Percentiles rank a stretch among this genome's conserved stretches.
These are phyloP conservation scores for Vanderwaltozyma tropicalis DNA, from an alignment of 805 yeast species.

Conservation along the genomic window DNA sequence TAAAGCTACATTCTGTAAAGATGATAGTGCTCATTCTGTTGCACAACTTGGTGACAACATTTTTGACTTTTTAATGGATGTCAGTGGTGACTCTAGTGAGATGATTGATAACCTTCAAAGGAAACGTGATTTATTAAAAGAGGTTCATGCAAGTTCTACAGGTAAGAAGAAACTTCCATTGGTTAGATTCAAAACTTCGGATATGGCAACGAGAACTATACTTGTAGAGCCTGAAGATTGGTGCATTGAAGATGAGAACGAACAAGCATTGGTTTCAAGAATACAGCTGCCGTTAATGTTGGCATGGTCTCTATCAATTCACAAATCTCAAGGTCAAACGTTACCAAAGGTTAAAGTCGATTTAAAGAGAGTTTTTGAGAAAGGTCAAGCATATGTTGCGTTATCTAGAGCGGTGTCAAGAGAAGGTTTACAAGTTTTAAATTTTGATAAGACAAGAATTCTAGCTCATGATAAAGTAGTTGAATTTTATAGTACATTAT, in stretches of 20 bases:
- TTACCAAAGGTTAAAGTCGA: slow-evolving; percentile 69
- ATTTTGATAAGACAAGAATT: slow-evolving; percentile 57
- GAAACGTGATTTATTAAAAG: slow-evolving; percentile 37
- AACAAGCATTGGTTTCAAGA: slow-evolving; percentile 57
- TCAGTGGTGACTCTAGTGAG: slow-evolving; percentile 19
- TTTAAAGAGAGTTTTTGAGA: slow-evolving; percentile 65
- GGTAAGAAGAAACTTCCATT: slow-evolving; percentile 50
- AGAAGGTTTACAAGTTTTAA: slow-evolving; percentile 70
- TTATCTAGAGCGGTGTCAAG: slow-evolving; percentile 80
- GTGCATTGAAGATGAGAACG: slow-evolving; percentile 66
- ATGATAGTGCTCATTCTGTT: neutral
- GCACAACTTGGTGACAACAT: slow-evolving; percentile 34
- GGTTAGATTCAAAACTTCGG: slow-evolving; percentile 64
- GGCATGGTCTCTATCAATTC: slow-evolving; percentile 97
- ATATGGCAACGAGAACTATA: slow-evolving; percentile 63
- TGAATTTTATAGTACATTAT: slow-evolving; percentile 50
- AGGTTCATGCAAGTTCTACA: slow-evolving; percentile 35
- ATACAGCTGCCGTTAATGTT: slow-evolving; percentile 76
- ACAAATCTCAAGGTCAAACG: slow-evolving; percentile 93
- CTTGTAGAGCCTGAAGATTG: slow-evolving; percentile 76
- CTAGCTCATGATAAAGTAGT: slow-evolving; percentile 61
- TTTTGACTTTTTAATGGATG: slow-evolving; percentile 36
- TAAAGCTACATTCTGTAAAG: slow-evolving; percentile 18
- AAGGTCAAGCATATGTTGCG: slow-evolving; percentile 95
- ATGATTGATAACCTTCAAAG: slow-evolving; percentile 31